These are phyloP conservation scores for Thecaphora frezii DNA, from an alignment of 1,284 basidiomycete species.

Conservation along the genomic window DNA sequence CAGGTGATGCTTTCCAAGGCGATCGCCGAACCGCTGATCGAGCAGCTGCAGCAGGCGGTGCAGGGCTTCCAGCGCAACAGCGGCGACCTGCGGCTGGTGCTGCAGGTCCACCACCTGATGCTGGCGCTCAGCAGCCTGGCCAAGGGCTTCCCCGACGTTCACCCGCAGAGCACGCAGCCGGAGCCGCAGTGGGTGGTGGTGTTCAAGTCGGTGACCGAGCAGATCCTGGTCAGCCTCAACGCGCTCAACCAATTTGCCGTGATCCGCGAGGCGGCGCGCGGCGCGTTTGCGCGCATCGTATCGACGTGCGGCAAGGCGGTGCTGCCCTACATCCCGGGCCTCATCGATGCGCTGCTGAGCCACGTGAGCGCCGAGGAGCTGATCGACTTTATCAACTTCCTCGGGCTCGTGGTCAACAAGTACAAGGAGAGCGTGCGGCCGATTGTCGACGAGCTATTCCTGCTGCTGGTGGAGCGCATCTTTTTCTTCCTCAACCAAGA, in stretches of 20 bases:
- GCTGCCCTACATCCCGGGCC: slow-evolving; percentile 71
- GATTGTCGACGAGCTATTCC: slow-evolving; percentile 86
- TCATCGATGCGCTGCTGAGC: slow-evolving; percentile 84
- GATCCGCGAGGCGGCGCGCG: slow-evolving; percentile 85
- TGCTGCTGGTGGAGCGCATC: slow-evolving; percentile 82
- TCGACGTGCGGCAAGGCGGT: slow-evolving; percentile 82
- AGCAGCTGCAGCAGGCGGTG: slow-evolving; percentile 72
- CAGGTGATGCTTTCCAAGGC: slow-evolving; percentile 69
- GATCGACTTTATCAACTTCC: slow-evolving; percentile 93
- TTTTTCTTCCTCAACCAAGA: slow-evolving; percentile 78
- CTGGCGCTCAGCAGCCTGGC: slow-evolving; percentile 92
- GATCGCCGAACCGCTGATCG: slow-evolving; percentile 78
- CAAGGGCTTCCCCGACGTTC: slow-evolving; percentile 82
- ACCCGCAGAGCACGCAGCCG: slow-evolving; percentile 62
- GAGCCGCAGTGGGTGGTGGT: slow-evolving; percentile 75
- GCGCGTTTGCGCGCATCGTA: slow-evolving; percentile 84
- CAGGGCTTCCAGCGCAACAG: slow-evolving; percentile 61
- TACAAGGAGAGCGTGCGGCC: slow-evolving; percentile 82
- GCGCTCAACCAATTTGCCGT: slow-evolving; percentile 84
- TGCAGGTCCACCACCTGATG: slow-evolving; percentile 91
- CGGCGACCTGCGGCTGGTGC: slow-evolving; percentile 71
- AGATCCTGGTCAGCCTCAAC: slow-evolving; percentile 82
- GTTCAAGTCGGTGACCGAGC: slow-evolving; percentile 84
- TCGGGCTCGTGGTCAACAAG: slow-evolving; percentile 85
- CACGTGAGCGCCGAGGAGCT: slow-evolving; percentile 91